Evolutionary conservation across 2,329 filamentous ascomycete genomes (phyloP), one percentile per base, ranked within the genome.

Genomic region (Pseudodiploospora longispora): DNA sequence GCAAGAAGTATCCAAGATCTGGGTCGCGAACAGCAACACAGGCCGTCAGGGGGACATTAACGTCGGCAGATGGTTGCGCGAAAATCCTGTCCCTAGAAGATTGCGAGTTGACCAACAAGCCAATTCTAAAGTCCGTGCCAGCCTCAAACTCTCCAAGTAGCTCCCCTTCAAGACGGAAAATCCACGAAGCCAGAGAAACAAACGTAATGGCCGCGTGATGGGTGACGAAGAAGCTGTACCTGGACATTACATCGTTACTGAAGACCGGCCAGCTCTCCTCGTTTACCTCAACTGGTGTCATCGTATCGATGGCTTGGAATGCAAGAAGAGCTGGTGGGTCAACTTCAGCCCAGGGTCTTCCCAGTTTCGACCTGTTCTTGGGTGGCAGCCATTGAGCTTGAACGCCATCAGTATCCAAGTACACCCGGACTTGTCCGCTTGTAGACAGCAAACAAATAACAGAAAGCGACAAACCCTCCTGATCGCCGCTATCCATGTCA

Each of bases 371-470:
- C 53, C 72, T 80, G 53, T 65, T 69, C 46, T 71, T 75, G 6
- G 76, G 75, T 1, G 77, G 77, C 19, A 83, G 63, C 80, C 80
- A 83, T 55, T 82, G 75, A n/a, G 80, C 80, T 56, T 83, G 74
- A 10, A 82, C 70, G 2, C 78, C 78, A 7, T 80, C 73, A 2
- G 80, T 53, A 52, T 83, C 80, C 9, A 83, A 65, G 52, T 78
- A 82, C 33, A 83, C 66, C 36, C 77, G 72, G 44, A 82, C 65
- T 54, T 77, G 76, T 4, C 80, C 80, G 51, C 75, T 80, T 3
- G 72, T 76, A 1, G 78, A 78, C 2, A 83, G 64, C 6, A 83
- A 60, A 54, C 79, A 82, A 38, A 83, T 57, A 30, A 82, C 65
- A 4, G 75, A 68, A 28, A 83, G 62, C 2, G 80, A 83, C 12